Conservation (phyloP, 108 stramenopile species). For the Cyclostephanos invisitatus region DNA sequence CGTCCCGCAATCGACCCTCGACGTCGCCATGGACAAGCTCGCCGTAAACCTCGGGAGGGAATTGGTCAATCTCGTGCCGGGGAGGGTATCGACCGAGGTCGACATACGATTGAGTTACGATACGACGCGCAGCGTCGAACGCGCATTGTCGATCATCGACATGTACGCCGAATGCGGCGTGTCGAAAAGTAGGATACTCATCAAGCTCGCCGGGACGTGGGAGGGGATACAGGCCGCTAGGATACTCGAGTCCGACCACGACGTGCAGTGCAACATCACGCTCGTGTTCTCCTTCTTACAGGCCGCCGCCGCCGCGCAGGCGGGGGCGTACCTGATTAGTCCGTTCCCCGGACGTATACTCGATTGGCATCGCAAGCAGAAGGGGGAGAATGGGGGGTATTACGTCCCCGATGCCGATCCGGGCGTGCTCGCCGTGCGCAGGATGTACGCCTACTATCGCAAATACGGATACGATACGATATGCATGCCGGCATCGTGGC, state of each 20-base stretch:
- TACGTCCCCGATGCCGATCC: conserved; percentile 86
- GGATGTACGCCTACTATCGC: conserved; percentile 93
- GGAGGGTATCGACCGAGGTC: conserved; percentile 96
- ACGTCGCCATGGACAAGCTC: conserved; percentile 90
- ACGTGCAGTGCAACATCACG: conserved; percentile 95
- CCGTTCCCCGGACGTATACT: conserved; percentile 97
- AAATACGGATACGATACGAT: conserved; percentile 87
- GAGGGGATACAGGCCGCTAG: conserved; percentile 96
- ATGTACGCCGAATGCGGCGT: conserved; percentile 93
- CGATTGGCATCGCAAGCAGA: conserved; percentile 92
- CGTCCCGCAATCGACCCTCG: conserved; percentile 46
- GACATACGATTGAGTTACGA: conserved; percentile 95
- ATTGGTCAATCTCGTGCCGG: conserved; percentile 84
- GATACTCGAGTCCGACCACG: conserved; percentile 85
- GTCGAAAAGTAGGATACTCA: conserved; percentile 79
- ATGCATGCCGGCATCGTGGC: conserved; percentile 97
- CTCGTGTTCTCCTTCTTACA: conserved; percentile 94
- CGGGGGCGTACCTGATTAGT: conserved; percentile 91
- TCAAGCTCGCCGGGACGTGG: conserved; percentile 99
- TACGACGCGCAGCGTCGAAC: conserved; percentile 82
- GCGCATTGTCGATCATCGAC: conserved; percentile 87
- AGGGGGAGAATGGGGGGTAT: conserved; percentile 41
- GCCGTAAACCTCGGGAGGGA: conserved; percentile 94
- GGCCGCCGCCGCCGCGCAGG: conserved; percentile 95
- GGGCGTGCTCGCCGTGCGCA: conserved; percentile 83